Evolutionary conservation across 75 land plant genomes (phyloP).

Genomic region (Gnetum montanum): DNA sequence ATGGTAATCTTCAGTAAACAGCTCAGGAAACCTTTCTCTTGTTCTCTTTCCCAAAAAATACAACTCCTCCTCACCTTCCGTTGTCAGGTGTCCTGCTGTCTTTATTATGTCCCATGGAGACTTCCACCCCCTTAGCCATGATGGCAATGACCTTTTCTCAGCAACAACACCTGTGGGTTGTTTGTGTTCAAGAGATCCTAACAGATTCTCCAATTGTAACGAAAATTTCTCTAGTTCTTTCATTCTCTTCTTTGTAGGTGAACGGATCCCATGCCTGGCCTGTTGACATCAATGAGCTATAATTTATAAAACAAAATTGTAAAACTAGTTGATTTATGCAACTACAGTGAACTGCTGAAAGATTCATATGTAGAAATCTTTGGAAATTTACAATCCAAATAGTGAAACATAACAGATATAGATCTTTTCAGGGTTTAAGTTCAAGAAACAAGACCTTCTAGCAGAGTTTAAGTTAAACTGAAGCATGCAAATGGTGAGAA

Average conservation of each 20-base stretch:
- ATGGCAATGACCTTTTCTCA: constrained; percentile 28
- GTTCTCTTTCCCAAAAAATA: constrained; percentile 65
- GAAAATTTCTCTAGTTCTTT: constrained; percentile 53
- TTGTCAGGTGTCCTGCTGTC: constrained; percentile 67
- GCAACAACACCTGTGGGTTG: constrained; percentile 2
- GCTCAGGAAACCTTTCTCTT: constrained; percentile 42
- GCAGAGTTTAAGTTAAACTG: too few relatives aligned
- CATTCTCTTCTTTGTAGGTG: constrained; percentile 82
- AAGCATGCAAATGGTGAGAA: too few relatives aligned
- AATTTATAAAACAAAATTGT: too few relatives aligned
- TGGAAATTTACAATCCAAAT: neutral
- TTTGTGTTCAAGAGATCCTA: constrained; percentile 12
- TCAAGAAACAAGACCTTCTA: too few relatives aligned
- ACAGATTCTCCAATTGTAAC: constrained; percentile 28
- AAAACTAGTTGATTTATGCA: too few relatives aligned
- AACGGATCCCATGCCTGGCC: constrained; percentile 94
- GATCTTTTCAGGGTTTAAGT: neutral
- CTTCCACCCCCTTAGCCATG: constrained; percentile 63
- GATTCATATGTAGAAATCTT: neutral
- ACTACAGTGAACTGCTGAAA: too few relatives aligned
- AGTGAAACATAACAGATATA: neutral
- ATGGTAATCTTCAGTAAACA: constrained; percentile 75
- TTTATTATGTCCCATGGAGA: constrained; percentile 76
- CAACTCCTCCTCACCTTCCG: constrained; percentile 73
- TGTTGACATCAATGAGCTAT: constrained; percentile 20